Percentiles rank a stretch among this genome's conserved stretches.
Conservation (phyloP, 768 basidiomycete genomes). For the Boletus barrowsii region DNA sequence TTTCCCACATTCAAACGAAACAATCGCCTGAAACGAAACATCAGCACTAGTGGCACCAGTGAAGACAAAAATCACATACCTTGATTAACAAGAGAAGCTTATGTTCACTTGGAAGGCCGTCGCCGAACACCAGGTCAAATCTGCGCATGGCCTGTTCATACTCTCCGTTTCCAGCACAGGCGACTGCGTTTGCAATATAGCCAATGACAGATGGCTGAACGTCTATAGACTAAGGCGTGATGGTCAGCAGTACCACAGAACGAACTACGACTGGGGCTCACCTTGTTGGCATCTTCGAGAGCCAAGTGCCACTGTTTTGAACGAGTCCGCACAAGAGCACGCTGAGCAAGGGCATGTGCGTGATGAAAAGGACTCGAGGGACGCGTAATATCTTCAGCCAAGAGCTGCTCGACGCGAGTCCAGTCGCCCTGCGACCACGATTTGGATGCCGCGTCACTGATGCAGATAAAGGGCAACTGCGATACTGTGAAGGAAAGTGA, state of each 20-base stretch:
- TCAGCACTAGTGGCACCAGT: background rate
- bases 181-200: conserved; percentile 6
- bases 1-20: background rate
- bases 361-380: background rate
- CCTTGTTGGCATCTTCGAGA: conserved; percentile 5
- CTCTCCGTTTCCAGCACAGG: background rate
- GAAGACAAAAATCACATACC: background rate
- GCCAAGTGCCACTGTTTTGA: background rate
- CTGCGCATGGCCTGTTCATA: background rate
- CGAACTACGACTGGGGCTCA: background rate
- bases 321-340: background rate
- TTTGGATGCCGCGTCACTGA: background rate
- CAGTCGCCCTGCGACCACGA: conserved; percentile 1
- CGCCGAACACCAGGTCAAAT: conserved; percentile 5
- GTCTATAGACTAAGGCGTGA: background rate
- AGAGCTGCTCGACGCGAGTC: background rate
- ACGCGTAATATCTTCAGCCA: background rate
- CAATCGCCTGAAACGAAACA: background rate
- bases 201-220: conserved; percentile 4
- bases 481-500: background rate
- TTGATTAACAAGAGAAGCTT: conserved; percentile 8
- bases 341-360: conserved; percentile 3
- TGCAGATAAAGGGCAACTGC: background rate
- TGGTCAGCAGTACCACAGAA: background rate
- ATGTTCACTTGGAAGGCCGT: background rate